Evolutionary conservation across 1,284 basidiomycete species (phyloP).

Genomic region (Microbotryum intermedium): DNA sequence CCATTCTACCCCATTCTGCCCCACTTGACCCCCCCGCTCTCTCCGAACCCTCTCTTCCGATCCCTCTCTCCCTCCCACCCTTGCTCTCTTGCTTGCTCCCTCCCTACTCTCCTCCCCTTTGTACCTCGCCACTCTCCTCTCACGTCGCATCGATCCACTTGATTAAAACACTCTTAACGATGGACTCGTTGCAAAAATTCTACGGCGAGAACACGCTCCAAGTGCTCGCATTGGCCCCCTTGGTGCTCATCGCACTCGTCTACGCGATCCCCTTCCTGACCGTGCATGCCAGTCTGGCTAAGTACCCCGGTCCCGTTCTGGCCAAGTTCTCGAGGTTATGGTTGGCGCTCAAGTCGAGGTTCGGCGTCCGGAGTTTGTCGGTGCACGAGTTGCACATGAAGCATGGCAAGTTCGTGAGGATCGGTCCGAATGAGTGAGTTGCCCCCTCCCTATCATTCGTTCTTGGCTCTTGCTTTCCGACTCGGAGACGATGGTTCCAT

Average conservation of each 20-base stretch:
- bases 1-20: too few species aligned
- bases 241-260: slow-evolving; percentile 21
- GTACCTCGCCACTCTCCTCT: too few species aligned
- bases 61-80: too few species aligned
- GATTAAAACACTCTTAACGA: neutral
- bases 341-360: slow-evolving; percentile 57
- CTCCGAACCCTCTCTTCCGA: too few species aligned
- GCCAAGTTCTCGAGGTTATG: slow-evolving; percentile 70
- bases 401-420: slow-evolving; percentile 70
- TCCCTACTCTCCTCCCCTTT: too few species aligned
- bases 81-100: too few species aligned
- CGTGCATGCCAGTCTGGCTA: slow-evolving; percentile 9
- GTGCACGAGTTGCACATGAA: slow-evolving; percentile 68
- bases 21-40: too few species aligned
- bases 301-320: slow-evolving; percentile 60
- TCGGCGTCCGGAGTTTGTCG: slow-evolving; percentile 63
- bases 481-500: too few species aligned
- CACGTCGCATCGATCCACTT: too few species aligned
- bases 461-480: neutral
- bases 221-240: slow-evolving; percentile 13
- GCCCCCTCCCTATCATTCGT: too few species aligned
- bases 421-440: slow-evolving; percentile 57
- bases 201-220: slow-evolving; percentile 10
- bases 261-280: slow-evolving; percentile 27
- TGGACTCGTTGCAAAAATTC: neutral